These are phyloP conservation scores for Erigeron canadensis DNA, from an alignment of 129 eudicot genomes.

Conservation along the genomic window DNA sequence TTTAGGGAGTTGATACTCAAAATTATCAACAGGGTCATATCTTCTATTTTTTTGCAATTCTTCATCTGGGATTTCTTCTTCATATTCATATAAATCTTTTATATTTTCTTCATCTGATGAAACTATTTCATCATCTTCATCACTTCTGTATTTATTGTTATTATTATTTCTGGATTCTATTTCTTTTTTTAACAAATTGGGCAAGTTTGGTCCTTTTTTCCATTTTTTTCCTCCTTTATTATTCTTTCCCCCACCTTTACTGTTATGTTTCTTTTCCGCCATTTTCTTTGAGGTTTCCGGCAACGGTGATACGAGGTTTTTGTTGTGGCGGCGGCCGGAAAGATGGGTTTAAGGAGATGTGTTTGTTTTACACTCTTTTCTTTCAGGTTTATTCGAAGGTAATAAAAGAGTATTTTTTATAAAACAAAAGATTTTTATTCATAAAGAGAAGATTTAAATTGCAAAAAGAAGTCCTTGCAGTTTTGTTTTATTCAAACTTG, in stretches of 20 bases:
- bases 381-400: neutral
- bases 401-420: neutral
- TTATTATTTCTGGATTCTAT: constrained; percentile 37
- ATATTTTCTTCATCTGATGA: constrained; percentile 19
- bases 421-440: too few species aligned
- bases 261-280: constrained; percentile 47
- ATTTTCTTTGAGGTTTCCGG: constrained; percentile 14
- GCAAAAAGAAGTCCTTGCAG: neutral
- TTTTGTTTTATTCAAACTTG: neutral
- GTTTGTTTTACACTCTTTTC: neutral
- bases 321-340: constrained; percentile 1
- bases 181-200: constrained; percentile 55
- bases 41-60: constrained; percentile 70
- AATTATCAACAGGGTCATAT: constrained; percentile 75
- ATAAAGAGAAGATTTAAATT: neutral
- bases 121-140: constrained; percentile 33
- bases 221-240: constrained; percentile 30
- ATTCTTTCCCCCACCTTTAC: constrained; percentile 1
- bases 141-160: constrained; percentile 39
- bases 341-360: neutral
- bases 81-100: constrained; percentile 69
- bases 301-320: neutral
- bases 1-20: constrained; percentile 61
- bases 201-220: constrained; percentile 71
- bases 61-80: constrained; percentile 69